Evolutionary conservation across 78 protist genomes (phyloP).

Genomic region (Dictyostelium capitatum): DNA sequence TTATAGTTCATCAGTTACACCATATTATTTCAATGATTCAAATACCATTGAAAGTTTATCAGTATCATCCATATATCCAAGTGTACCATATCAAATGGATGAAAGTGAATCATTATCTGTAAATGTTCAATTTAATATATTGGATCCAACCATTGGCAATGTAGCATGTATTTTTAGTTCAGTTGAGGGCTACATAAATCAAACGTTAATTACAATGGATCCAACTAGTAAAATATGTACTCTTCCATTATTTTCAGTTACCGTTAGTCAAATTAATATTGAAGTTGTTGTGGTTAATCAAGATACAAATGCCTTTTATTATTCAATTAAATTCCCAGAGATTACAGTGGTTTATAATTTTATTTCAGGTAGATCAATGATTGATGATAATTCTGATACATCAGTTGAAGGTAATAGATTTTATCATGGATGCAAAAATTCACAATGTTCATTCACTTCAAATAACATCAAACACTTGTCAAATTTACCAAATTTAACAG

Average conservation of each 20-base stretch:
- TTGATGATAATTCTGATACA: neutral
- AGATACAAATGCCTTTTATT: neutral
- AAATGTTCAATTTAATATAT: neutral
- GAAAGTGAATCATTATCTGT: neutral
- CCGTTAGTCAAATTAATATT: neutral
- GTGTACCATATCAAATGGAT: neutral
- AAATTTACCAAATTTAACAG: neutral
- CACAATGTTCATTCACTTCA: neutral
- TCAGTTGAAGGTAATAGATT: neutral
- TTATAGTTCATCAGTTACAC: neutral
- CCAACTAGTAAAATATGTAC: neutral
- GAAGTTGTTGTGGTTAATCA: neutral
- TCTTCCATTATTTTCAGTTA: neutral
- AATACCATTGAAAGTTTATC: neutral
- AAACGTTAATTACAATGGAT: neutral
- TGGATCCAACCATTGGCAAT: neutral
- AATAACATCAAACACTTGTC: neutral
- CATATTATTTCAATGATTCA: neutral
- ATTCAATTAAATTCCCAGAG: neutral
- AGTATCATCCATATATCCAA: neutral
- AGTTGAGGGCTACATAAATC: neutral
- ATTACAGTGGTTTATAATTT: neutral
- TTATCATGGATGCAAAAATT: neutral
- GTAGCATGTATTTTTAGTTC: neutral
- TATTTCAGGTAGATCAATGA: neutral